These are phyloP conservation scores for Fusarium algeriense DNA, from an alignment of 2,329 filamentous ascomycete genomes.

Conservation along the genomic window DNA sequence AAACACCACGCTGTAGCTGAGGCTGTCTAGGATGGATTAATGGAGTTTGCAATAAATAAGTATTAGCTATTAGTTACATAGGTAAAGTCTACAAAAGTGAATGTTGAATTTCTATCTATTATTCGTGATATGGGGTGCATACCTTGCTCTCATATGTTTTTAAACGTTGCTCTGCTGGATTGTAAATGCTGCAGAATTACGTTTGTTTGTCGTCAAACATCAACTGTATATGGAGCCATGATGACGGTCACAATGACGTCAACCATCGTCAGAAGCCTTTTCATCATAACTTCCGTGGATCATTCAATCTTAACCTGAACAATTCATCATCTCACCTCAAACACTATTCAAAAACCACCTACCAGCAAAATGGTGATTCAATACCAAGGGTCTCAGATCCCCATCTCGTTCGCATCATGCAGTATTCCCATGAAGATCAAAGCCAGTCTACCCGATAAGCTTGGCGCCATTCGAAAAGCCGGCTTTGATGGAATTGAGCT, in stretches of 20 bases:
- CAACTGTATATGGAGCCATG: background rate
- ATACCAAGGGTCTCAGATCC: slow-evolving; percentile 7
- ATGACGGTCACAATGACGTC: slow-evolving; percentile 27
- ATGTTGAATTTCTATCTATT: too few species aligned
- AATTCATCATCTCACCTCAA: background rate
- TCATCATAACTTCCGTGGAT: background rate
- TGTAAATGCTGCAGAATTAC: background rate
- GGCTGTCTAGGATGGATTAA: too few species aligned
- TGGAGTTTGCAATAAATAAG: too few species aligned
- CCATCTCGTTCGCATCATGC: slow-evolving; percentile 63
- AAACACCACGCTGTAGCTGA: too few species aligned
- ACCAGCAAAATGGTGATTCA: slow-evolving; percentile 9
- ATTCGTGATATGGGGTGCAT: too few species aligned
- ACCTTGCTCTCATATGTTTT: too few species aligned
- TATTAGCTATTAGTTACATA: too few species aligned
- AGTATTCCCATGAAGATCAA: slow-evolving; percentile 61
- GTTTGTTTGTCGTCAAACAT: slow-evolving; percentile 1
- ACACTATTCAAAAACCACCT: rapidly evolving
- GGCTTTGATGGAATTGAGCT: slow-evolving; percentile 80
- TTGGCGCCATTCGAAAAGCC: slow-evolving; percentile 71
- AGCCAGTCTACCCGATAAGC: slow-evolving; percentile 69
- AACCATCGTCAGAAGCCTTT: slow-evolving; percentile 6
- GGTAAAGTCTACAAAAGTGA: too few species aligned
- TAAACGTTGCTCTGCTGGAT: too few species aligned
- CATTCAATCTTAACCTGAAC: too few species aligned